phyloP scores from a whole-genome alignment of 2,329 filamentous ascomycete species.

The Claviceps sp. region DNA sequence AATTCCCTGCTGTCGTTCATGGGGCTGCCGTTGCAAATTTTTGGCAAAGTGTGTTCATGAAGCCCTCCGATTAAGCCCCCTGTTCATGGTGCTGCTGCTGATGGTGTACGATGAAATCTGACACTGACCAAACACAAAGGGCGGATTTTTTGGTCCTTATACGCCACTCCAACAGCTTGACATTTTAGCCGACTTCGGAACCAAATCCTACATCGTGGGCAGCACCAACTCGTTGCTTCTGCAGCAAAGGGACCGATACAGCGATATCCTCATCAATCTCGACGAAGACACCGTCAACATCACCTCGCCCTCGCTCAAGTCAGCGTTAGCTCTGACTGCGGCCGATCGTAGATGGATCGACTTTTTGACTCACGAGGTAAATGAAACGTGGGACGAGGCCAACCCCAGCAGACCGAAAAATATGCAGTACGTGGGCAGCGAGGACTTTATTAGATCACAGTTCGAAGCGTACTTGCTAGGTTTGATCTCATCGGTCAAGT shows the following conservation, averaged over 20 bases:
- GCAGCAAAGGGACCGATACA: slow-evolving; percentile 90
- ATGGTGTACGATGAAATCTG: background rate
- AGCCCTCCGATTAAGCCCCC: background rate
- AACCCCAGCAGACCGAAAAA: slow-evolving; percentile 87
- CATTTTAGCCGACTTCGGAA: slow-evolving; percentile 80
- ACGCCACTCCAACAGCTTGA: slow-evolving; percentile 94
- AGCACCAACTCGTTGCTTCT: slow-evolving; percentile 90
- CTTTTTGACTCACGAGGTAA: slow-evolving; percentile 80
- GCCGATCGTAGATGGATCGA: slow-evolving; percentile 95
- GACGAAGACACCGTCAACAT: slow-evolving; percentile 81
- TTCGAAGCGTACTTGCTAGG: slow-evolving; percentile 95
- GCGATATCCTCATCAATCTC: slow-evolving; percentile 90
- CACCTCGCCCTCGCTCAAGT: slow-evolving; percentile 62
- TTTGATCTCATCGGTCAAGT: slow-evolving; percentile 78
- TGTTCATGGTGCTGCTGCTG: background rate
- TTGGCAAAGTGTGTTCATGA: slow-evolving; percentile 55
- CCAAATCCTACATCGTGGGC: slow-evolving; percentile 94
- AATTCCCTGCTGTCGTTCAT: slow-evolving; percentile 83
- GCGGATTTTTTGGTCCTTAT: slow-evolving; percentile 90
- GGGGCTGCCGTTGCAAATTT: slow-evolving; percentile 88
- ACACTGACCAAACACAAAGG: slow-evolving; percentile 31
- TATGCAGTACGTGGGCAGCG: slow-evolving; percentile 86
- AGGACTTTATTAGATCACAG: slow-evolving; percentile 93
- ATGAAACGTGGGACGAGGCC: slow-evolving; percentile 90
- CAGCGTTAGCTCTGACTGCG: slow-evolving; percentile 63